phyloP scores from a whole-genome alignment of 2,329 filamentous ascomycete genomes.

The Cercospora janseana region DNA sequence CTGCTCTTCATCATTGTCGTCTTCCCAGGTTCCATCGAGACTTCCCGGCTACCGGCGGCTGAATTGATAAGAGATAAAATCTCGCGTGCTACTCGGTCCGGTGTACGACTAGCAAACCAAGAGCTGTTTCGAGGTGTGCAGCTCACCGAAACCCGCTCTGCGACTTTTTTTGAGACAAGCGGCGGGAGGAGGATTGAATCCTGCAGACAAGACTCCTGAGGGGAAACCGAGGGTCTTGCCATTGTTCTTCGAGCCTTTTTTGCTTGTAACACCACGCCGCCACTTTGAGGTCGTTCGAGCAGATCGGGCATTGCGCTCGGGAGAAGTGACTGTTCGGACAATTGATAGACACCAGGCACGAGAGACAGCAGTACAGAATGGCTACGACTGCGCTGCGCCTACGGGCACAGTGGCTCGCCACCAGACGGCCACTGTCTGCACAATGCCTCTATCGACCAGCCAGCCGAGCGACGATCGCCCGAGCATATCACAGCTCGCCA shows the following conservation, averaged over 20 bases:
- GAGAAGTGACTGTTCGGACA: too few relatives aligned
- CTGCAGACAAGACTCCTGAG: constrained; percentile 4
- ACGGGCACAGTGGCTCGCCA: constrained; percentile 37
- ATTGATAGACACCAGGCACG: too few relatives aligned
- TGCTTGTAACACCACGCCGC: not conserved
- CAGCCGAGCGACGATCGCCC: constrained; percentile 7
- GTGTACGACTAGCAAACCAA: constrained; percentile 3
- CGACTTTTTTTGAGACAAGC: constrained; percentile 12
- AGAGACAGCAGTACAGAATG: constrained; percentile 24
- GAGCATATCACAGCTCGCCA: constrained; percentile 12
- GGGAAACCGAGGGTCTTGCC: not conserved
- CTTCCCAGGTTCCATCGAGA: not conserved
- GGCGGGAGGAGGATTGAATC: not conserved
- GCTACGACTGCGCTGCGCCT: constrained; percentile 33
- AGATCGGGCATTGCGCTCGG: not conserved
- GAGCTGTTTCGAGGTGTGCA: constrained; percentile 1
- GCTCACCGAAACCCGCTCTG: constrained; percentile 7
- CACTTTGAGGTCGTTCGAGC: not conserved
- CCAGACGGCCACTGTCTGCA: constrained; percentile 33
- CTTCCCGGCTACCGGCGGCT: constrained; percentile 10
- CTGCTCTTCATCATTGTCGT: not conserved
- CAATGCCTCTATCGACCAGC: constrained; percentile 28
- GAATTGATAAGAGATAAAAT: constrained; percentile 15
- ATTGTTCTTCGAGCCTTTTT: constrained; percentile 8
- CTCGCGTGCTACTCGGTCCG: constrained; percentile 3